Percentiles rank a stretch among this genome's conserved stretches.
phyloP scores from a whole-genome alignment of 192 early-diverging fungal species.

The Nowakowskiella sp. region DNA sequence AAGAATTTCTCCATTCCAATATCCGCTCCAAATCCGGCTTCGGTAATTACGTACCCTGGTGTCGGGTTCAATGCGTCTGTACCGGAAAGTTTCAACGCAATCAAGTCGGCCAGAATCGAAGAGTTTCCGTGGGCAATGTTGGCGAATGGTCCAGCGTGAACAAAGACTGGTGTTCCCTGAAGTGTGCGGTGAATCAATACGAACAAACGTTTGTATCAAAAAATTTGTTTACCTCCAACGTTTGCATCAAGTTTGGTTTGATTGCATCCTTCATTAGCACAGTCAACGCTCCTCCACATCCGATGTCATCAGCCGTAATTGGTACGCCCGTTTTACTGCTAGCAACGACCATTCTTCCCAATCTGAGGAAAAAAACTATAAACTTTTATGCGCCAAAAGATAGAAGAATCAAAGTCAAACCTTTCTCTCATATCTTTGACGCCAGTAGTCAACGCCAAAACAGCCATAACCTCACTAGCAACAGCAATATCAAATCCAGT shows the following conservation, averaged over 20 bases:
- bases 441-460: constrained; percentile 85
- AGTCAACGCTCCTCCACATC: constrained; percentile 87
- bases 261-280: constrained; percentile 98
- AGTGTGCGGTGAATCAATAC: not conserved
- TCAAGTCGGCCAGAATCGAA: constrained; percentile 89
- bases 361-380: constrained; percentile 6
- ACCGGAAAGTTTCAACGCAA: constrained; percentile 90
- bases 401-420: constrained; percentile 3
- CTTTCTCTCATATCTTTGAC: constrained; percentile 88
- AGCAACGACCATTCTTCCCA: constrained; percentile 94
- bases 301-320: constrained; percentile 93
- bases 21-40: constrained; percentile 99
- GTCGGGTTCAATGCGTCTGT: constrained; percentile 44
- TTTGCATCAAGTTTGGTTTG: constrained; percentile 98
- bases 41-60: constrained; percentile 88
- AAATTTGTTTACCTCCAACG: constrained; percentile 59
- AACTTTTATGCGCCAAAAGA: no score
- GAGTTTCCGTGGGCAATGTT: constrained; percentile 99
- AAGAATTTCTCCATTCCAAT: constrained; percentile 99
- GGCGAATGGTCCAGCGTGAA: constrained; percentile 98
- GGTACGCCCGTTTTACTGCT: constrained; percentile 69
- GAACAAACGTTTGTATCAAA: not conserved
- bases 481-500: constrained; percentile 98
- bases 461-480: constrained; percentile 98
- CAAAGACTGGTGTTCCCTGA: constrained; percentile 89